These are phyloP conservation scores for Linnemannia exigua DNA, from an alignment of 192 early-diverging fungal species.

Conservation along the genomic window DNA sequence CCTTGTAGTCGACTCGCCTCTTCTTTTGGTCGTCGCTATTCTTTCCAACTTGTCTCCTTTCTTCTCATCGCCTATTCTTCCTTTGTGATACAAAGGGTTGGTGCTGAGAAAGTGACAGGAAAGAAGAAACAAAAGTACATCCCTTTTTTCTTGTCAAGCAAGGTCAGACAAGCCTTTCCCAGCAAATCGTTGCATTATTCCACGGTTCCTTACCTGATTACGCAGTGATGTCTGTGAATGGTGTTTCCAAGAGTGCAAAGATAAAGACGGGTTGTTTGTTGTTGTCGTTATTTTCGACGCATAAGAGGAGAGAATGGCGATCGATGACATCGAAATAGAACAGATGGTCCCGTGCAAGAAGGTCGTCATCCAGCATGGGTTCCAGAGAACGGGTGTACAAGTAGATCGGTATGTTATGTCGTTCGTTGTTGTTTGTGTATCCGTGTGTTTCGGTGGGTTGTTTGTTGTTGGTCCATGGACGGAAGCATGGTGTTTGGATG, in stretches of 20 bases:
- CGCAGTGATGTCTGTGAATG: slow-evolving; percentile 44
- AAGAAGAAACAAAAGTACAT: neutral
- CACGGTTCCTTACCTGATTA: slow-evolving; percentile 53
- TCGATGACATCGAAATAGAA: slow-evolving; percentile 1
- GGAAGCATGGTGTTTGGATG: neutral
- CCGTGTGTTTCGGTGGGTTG: neutral
- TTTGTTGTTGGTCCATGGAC: neutral
- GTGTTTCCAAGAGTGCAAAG: neutral
- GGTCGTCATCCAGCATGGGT: neutral
- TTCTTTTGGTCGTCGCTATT: neutral
- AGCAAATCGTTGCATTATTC: too few relatives aligned
- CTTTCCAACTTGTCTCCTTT: neutral
- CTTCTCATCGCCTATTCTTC: too few relatives aligned
- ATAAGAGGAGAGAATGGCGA: neutral
- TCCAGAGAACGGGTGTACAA: neutral
- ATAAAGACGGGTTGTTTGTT: neutral
- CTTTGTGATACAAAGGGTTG: neutral
- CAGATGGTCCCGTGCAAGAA: neutral
- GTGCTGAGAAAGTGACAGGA: neutral
- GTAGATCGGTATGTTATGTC: neutral
- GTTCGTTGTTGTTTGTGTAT: neutral
- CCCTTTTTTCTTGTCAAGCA: neutral
- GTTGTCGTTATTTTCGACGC: neutral
- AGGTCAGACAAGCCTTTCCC: neutral
- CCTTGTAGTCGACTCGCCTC: neutral